Evolutionary conservation across 768 basidiomycete species (phyloP).

Genomic region (Trametes maxima): DNA sequence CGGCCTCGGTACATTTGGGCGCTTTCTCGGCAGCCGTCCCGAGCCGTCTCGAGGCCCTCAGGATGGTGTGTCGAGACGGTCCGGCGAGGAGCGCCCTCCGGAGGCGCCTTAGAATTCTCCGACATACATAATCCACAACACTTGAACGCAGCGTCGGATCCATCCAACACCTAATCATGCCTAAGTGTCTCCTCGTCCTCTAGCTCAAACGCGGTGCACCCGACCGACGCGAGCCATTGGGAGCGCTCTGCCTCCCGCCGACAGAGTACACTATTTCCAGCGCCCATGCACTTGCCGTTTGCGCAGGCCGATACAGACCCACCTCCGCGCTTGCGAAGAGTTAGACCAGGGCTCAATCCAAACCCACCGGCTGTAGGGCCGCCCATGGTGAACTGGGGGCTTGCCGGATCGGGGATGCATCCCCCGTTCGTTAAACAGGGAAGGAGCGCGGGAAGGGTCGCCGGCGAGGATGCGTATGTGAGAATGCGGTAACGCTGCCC

Average conservation of each 20-base stretch:
- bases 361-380: constrained; percentile 28
- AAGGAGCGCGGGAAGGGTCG: constrained; percentile 46
- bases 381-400: constrained; percentile 33
- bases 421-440: constrained; percentile 25
- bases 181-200: constrained; percentile 14
- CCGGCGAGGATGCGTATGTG: constrained; percentile 48
- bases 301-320: constrained; percentile 22
- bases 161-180: neutral
- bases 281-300: constrained; percentile 44
- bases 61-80: no score
- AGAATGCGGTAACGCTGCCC: constrained; percentile 57
- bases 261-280: constrained; percentile 41
- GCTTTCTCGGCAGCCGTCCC: no score
- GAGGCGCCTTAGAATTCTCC: no score
- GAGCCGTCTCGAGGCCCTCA: no score
- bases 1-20: no score
- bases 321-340: constrained; percentile 20
- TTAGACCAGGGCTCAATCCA: constrained; percentile 22
- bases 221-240: constrained; percentile 50
- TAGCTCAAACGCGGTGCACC: constrained; percentile 49
- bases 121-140: neutral
- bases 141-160: neutral
- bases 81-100: no score
- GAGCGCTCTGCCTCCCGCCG: constrained; percentile 45
- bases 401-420: constrained; percentile 41